Base-by-base conservation (phyloP, 768 basidiomycete species). In the Tephrocybe sp. region DNA sequence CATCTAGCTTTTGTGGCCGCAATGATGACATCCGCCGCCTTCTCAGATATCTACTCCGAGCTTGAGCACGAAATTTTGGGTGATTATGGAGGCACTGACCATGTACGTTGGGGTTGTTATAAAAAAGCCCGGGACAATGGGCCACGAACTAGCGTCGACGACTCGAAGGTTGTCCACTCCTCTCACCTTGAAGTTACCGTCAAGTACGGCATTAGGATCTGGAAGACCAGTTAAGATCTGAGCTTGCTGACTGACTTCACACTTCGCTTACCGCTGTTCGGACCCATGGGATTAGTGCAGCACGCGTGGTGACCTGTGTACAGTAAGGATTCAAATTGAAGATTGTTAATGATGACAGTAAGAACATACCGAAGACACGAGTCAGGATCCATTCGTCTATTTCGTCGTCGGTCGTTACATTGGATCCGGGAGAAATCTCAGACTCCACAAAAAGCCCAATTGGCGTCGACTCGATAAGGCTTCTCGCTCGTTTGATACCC, bases 101-200 rank as follows among this genome's bases (percentile, higher is more conserved):
- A 67, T 67, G 39, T 67, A 69, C 7, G 60, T 64, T 3, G 62
- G 62, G 3, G 66, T 67, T 1, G 63, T 63, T 10, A 69, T 56
- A 42, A 69, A 69, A 48, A 60, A 69, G 16, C 68, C 65, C 3
- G 66, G 68, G 23, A 68, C 64, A 31, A 55, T 59, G 12, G 63
- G 56, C 66, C 65, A 64, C 4, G 65, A 60, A 45, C 65, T 67
- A 0, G 62, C 58, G 48, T 69, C 66, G 9, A 69, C 65, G 5
- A 69, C 68, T 13, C 65, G 57, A 14, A 69, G 61, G 26, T 55
- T 59, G 16, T 57, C 47, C 2, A 69, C 65, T 7, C 68, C 66
- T 17, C 63, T 56, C 14, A 69, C 66, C 33, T 54, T 60, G 50
- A 69, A 67, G 36, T 69, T 45, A 14, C 61, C 61, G 41, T 67